These are phyloP conservation scores for Acorus calamus DNA, from an alignment of 106 monocot species.

Conservation along the genomic window DNA sequence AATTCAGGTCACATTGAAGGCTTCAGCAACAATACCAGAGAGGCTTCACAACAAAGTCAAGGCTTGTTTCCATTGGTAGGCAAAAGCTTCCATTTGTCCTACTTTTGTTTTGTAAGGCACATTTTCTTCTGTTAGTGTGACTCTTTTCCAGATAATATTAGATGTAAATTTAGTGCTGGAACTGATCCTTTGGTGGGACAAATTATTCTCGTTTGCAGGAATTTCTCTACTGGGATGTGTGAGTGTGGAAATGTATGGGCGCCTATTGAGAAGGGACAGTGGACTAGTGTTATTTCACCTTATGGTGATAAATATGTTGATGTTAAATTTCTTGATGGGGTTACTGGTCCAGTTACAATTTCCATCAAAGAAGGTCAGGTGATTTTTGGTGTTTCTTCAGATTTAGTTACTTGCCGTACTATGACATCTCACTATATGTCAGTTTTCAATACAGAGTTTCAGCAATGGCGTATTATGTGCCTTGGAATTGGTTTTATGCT, in stretches of 20 bases:
- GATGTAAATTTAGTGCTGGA: not conserved
- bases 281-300: slow-evolving; percentile 59
- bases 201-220: slow-evolving; percentile 35
- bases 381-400: not conserved
- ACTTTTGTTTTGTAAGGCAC: not conserved
- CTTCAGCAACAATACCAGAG: slow-evolving; percentile 46
- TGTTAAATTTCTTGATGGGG: slow-evolving; percentile 33
- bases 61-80: slow-evolving; percentile 75
- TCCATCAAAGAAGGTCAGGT: slow-evolving; percentile 57
- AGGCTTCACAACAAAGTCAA: slow-evolving; percentile 44
- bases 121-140: not conserved
- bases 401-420: not conserved
- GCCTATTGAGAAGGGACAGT: slow-evolving; percentile 47
- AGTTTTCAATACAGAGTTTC: slow-evolving; percentile 48
- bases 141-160: not conserved
- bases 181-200: not conserved
- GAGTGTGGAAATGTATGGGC: slow-evolving; percentile 63
- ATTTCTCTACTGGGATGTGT: slow-evolving; percentile 58
- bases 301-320: slow-evolving; percentile 67
- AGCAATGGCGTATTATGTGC: slow-evolving; percentile 75
- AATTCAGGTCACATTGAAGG: slow-evolving; percentile 33
- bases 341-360: slow-evolving; percentile 29
- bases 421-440: not conserved
- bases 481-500: slow-evolving; percentile 74
- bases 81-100: not conserved